Conservation (phyloP, 2,329 filamentous ascomycete genomes). For the Ascochyta koolunga region DNA sequence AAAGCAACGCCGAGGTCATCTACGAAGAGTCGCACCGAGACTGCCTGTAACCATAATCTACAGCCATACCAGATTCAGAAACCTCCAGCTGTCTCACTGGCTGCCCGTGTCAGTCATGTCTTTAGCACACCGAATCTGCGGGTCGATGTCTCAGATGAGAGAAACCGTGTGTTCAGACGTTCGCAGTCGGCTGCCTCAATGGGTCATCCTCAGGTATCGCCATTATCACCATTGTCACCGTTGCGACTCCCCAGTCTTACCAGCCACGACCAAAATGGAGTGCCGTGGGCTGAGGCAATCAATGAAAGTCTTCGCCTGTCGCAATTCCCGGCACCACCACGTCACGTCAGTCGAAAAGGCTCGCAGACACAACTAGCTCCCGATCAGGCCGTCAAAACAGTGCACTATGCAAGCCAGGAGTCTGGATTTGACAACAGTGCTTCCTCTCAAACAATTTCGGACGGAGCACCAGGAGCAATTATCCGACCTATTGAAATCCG, state of each 20-base stretch:
- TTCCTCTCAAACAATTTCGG: background rate
- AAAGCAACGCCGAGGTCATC: conserved; percentile 37
- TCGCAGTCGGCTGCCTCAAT: conserved; percentile 43
- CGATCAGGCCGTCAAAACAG: background rate
- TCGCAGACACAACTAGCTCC: conserved; percentile 16
- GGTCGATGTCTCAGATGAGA: conserved; percentile 16
- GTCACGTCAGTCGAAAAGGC: conserved; percentile 16
- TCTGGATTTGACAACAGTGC: too few relatives aligned
- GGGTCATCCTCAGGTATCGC: conserved; percentile 22
- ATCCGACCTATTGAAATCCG: conserved; percentile 21
- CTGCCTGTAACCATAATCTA: conserved; percentile 13
- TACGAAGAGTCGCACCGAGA: conserved; percentile 20
- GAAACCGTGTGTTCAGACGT: conserved; percentile 31
- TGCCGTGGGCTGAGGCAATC: conserved; percentile 38
- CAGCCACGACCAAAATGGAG: conserved; percentile 25
- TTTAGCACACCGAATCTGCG: conserved; percentile 42
- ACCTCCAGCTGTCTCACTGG: conserved; percentile 20
- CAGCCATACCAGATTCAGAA: conserved; percentile 34
- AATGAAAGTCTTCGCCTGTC: conserved; percentile 40
- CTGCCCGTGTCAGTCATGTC: conserved; percentile 29
- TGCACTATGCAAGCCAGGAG: background rate
- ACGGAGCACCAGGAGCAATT: background rate
- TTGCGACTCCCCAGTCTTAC: conserved; percentile 39
- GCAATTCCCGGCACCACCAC: conserved; percentile 30
- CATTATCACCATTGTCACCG: conserved; percentile 28